Evolutionary conservation across 2,329 filamentous ascomycete species (phyloP).

Genomic region (Geosmithia flava): DNA sequence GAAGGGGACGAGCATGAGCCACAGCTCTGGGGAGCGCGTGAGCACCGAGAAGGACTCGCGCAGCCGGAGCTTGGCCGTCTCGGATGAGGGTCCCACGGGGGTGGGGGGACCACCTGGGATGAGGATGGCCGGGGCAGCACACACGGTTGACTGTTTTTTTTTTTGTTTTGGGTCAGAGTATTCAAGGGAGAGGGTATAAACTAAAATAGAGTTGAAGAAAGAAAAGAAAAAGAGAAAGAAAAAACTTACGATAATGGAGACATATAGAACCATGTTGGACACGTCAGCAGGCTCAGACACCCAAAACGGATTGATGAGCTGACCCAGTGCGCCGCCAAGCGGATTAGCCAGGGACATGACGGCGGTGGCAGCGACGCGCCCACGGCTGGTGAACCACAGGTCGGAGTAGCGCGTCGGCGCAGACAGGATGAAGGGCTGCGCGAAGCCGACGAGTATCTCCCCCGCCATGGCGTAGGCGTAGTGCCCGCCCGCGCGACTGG

Average conservation of each 20-base stretch:
- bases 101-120: conserved; percentile 67
- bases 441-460: conserved; percentile 78
- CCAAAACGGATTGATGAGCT: conserved; percentile 75
- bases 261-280: conserved; percentile 72
- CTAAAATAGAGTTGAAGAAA: not conserved
- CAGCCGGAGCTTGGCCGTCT: conserved; percentile 41
- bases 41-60: conserved; percentile 40
- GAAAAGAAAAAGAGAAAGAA: not conserved
- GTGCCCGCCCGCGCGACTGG: conserved; percentile 35
- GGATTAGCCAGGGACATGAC: conserved; percentile 79
- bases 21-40: conserved; percentile 54
- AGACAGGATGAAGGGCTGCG: conserved; percentile 83
- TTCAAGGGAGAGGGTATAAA: not conserved
- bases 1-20: conserved; percentile 72
- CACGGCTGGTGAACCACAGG: conserved; percentile 80
- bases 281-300: conserved; percentile 51
- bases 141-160: conserved; percentile 22
- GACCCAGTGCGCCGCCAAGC: conserved; percentile 76
- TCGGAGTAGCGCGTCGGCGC: conserved; percentile 88
- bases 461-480: conserved; percentile 79
- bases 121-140: conserved; percentile 66
- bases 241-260: conserved; percentile 62
- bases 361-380: conserved; percentile 79
- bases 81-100: conserved; percentile 57
- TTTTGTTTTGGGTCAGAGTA: not conserved